phyloP scores from a whole-genome alignment of 805 yeast species.

The Yarrowia yakushimensis region DNA sequence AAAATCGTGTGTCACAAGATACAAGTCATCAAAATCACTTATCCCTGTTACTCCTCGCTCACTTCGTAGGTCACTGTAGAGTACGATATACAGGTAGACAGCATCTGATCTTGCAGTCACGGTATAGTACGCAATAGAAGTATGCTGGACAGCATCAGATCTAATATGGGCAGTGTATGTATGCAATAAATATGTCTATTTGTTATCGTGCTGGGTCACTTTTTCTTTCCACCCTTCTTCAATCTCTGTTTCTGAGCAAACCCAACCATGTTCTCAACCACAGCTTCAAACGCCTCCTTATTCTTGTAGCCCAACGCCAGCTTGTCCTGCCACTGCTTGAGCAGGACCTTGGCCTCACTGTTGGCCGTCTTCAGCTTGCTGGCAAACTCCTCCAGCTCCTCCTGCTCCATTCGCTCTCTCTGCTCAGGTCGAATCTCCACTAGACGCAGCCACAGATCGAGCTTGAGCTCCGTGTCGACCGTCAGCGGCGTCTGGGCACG shows the following conservation, averaged over 20 bases:
- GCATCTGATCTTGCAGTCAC: too few species aligned
- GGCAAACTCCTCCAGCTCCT: constrained; percentile 43
- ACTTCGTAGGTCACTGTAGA: too few species aligned
- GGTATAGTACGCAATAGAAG: too few species aligned
- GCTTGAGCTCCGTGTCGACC: constrained; percentile 25
- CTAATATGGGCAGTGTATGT: background rate
- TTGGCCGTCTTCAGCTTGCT: constrained; percentile 39
- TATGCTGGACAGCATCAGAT: too few species aligned
- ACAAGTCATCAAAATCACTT: too few species aligned
- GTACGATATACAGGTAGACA: too few species aligned
- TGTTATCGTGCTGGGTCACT: background rate
- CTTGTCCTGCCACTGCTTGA: constrained; percentile 52
- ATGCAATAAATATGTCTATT: constrained; percentile 15
- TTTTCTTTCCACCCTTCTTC: constrained; percentile 3
- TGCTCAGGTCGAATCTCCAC: constrained; percentile 40
- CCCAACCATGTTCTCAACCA: constrained; percentile 85
- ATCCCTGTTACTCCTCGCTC: too few species aligned
- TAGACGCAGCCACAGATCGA: constrained; percentile 37
- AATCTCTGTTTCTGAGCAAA: constrained; percentile 74
- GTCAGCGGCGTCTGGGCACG: constrained; percentile 5
- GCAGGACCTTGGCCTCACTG: constrained; percentile 28
- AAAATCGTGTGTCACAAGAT: too few species aligned
- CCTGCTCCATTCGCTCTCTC: constrained; percentile 38
- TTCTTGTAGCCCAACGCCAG: constrained; percentile 53
- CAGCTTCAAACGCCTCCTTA: constrained; percentile 74